A percentile compares a stretch with the other conserved stretches of the same genome.
phyloP scores from a whole-genome alignment of 2,329 filamentous ascomycete species.

The Davidsoniella virescens region DNA sequence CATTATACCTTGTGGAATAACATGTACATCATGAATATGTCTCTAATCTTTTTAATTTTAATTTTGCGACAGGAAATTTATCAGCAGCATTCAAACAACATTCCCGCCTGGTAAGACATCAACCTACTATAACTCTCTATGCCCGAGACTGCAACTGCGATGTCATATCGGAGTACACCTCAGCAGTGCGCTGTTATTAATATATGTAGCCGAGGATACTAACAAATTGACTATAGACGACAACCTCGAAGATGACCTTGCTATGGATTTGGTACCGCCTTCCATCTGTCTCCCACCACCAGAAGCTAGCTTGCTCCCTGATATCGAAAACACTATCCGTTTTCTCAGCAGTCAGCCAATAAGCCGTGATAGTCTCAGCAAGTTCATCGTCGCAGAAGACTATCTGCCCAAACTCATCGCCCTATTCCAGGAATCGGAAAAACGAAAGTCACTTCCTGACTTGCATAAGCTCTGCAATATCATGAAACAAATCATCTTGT shows the following conservation, averaged over 20 bases:
- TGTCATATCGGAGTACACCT: too few species aligned
- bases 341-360: constrained; percentile 55
- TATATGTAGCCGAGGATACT: constrained; percentile 15
- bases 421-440: constrained; percentile 75
- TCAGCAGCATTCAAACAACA: constrained; percentile 68
- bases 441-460: constrained; percentile 72
- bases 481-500: constrained; percentile 86
- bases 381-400: constrained; percentile 69
- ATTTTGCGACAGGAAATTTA: constrained; percentile 56
- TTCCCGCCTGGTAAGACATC: constrained; percentile 25
- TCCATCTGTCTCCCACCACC: constrained; percentile 61
- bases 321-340: constrained; percentile 75
- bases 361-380: constrained; percentile 73
- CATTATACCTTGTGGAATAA: background rate
- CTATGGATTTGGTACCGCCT: constrained; percentile 51
- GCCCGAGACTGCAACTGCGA: too few species aligned
- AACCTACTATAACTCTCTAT: too few species aligned
- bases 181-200: too few species aligned
- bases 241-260: constrained; percentile 63
- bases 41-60: background rate
- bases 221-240: constrained; percentile 13
- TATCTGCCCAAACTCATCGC: constrained; percentile 80
- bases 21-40: background rate
- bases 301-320: constrained; percentile 64
- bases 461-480: constrained; percentile 90